Base-by-base conservation (phyloP, 768 basidiomycete species). In the Sistotremastrum suecicum region DNA sequence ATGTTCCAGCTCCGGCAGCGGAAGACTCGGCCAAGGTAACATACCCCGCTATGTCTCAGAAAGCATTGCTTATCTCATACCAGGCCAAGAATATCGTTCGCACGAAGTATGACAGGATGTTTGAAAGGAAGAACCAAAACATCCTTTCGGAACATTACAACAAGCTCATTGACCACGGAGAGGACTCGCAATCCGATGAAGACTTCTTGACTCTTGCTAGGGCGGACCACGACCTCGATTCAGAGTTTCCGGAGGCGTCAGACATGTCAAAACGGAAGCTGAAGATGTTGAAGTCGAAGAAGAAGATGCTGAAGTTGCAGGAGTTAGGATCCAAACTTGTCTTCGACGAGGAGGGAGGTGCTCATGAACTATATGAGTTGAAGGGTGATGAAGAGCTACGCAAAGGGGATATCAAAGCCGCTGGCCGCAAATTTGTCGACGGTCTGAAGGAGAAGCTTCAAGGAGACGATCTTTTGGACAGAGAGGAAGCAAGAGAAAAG, bases 81-180 rank as follows among this genome's bases (percentile, higher is more conserved):
- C 49, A 69, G 69, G 55, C 61, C 39, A 11, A 50, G 45, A 57
- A 60, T 7, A 65, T 62, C 38, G 80, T 84, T 0, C 76, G 85
- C 43, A 97, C 94, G 3, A 97, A 94, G 64, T 95, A 97, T 60
- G 94, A 97, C 62, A 78, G 88, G 44, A 97, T 99, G 91, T 98
- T 97, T 59, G 84, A 86, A 57, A 78, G 92, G 47, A 94, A 88
- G 61, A 97, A 95, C 59, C 92, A 95, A 60, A 82, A 79, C 51
- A 80, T 97, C 42, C 72, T 97, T 33, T 89, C 91, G 0, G 76
- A 80, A 49, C 91, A 95, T 61, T 97, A 95, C 65, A 72, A 68
- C 47, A 89, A 87, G 56, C 78, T 99, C 36, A 68, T 98, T 49
- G 84, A 87, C 50, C 81, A 81, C 52, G 68, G 66, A 37, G 66